Conservation (phyloP, 805 yeast species). For the Candida glaebosa region DNA sequence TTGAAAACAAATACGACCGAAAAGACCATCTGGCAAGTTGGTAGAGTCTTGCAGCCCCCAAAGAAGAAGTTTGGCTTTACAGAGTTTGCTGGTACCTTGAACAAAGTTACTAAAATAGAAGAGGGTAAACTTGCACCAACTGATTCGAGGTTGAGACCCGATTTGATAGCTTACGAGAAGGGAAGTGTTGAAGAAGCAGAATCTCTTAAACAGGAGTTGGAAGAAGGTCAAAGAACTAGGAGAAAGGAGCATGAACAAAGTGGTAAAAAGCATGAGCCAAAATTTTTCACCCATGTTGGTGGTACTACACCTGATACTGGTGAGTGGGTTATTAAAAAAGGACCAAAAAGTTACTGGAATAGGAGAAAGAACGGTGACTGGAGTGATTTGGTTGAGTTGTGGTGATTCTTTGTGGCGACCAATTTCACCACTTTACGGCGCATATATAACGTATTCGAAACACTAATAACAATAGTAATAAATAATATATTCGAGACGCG, state of each 20-base stretch:
- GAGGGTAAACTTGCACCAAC: slow-evolving; percentile 66
- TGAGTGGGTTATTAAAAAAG: slow-evolving; percentile 55
- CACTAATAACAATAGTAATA: no score
- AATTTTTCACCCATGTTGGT: slow-evolving; percentile 55
- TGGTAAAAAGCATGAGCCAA: slow-evolving; percentile 49
- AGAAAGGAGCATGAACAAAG: slow-evolving; percentile 55
- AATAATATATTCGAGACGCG: background rate
- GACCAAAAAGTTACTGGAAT: slow-evolving; percentile 73
- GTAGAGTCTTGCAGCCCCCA: slow-evolving; percentile 56
- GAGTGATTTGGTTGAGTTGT: slow-evolving; percentile 51
- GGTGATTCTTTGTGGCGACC: no score
- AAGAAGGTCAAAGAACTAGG: slow-evolving; percentile 76
- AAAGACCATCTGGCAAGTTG: slow-evolving; percentile 65
- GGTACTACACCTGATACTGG: slow-evolving; percentile 34
- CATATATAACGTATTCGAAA: no score
- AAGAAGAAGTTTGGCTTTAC: slow-evolving; percentile 82
- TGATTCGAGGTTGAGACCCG: slow-evolving; percentile 90
- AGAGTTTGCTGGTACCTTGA: slow-evolving; percentile 73
- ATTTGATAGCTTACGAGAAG: slow-evolving; percentile 65
- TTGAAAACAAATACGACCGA: slow-evolving; percentile 41
- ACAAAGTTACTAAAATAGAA: slow-evolving; percentile 75
- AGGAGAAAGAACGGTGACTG: slow-evolving; percentile 64
- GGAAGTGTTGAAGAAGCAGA: slow-evolving; percentile 76
- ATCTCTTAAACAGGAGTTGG: slow-evolving; percentile 59
- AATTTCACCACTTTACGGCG: no score